These are phyloP conservation scores for Pueraria montana DNA, from an alignment of 306 rosid genomes.

Conservation along the genomic window DNA sequence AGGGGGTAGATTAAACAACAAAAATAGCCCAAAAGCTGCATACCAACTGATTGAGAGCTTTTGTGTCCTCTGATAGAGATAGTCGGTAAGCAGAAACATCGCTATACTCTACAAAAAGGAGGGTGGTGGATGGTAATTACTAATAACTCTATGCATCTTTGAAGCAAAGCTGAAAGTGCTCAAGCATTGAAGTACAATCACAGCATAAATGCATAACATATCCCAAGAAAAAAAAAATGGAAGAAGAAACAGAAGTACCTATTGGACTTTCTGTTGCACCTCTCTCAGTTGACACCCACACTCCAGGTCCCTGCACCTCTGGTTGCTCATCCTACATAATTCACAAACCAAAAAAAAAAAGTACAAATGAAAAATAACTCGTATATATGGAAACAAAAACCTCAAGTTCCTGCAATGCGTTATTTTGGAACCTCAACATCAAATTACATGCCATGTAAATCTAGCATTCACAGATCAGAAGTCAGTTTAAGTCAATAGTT, in stretches of 20 bases:
- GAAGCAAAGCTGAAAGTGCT: constrained; percentile 16
- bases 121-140: not conserved
- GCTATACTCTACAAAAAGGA: constrained; percentile 74
- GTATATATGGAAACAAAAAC: constrained; percentile 32
- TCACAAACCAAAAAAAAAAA: not conserved
- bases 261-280: constrained; percentile 91
- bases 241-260: constrained; percentile 56
- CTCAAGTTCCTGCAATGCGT: constrained; percentile 24
- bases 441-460: constrained; percentile 30
- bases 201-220: constrained; percentile 7
- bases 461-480: constrained; percentile 22
- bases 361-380: constrained; percentile 1
- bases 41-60: constrained; percentile 97
- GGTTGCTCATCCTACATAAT: constrained; percentile 90
- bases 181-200: constrained; percentile 24
- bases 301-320: constrained; percentile 94
- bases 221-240: constrained; percentile 13
- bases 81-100: constrained; percentile 94
- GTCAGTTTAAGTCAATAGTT: constrained; percentile 20
- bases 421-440: constrained; percentile 22
- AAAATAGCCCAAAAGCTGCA: constrained; percentile 42
- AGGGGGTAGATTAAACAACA: constrained; percentile 14
- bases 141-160: constrained; percentile 12
- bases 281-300: constrained; percentile 89
- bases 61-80: constrained; percentile 96